Conservation (phyloP, 306 rosid genomes). For the Glycine tomentella region DNA sequence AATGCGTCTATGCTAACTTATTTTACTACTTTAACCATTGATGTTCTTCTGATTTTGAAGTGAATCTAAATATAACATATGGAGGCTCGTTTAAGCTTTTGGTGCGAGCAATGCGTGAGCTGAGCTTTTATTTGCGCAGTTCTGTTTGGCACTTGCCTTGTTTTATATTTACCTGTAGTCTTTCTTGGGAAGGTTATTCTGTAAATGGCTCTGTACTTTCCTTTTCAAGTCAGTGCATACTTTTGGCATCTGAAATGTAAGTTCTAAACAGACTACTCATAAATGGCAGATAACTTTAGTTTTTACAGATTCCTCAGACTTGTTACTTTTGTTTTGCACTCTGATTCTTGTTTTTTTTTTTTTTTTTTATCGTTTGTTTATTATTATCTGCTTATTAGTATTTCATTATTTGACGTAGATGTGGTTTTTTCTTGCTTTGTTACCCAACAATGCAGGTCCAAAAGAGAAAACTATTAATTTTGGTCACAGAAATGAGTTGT, state of each 20-base stretch:
- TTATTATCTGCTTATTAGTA: no score
- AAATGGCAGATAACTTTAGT: slow-evolving; percentile 40
- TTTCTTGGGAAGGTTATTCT: slow-evolving; percentile 46
- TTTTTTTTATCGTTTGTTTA: no score
- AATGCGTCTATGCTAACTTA: slow-evolving; percentile 65
- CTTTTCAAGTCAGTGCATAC: slow-evolving; percentile 48
- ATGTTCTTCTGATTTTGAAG: slow-evolving; percentile 36
- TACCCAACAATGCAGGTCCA: background rate
- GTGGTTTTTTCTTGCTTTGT: background rate
- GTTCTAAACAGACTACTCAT: slow-evolving; percentile 44
- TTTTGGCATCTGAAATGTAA: slow-evolving; percentile 46
- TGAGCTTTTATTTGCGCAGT: background rate
- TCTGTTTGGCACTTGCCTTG: slow-evolving; percentile 19
- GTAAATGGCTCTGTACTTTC: slow-evolving; percentile 46
- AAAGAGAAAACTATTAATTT: no score
- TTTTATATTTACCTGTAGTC: slow-evolving; percentile 31
- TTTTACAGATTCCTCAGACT: slow-evolving; percentile 30
- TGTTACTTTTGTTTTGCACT: slow-evolving; percentile 24
- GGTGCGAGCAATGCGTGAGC: slow-evolving; percentile 28
- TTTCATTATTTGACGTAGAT: background rate
- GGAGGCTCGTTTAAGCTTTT: slow-evolving; percentile 48
- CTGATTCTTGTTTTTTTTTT: slow-evolving; percentile 23
- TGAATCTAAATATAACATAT: slow-evolving; percentile 56
- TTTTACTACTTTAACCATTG: slow-evolving; percentile 15
- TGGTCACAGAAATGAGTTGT: no score